A percentile compares a stretch with the other conserved stretches of the same genome.
These are phyloP conservation scores for Cercophora samala DNA, from an alignment of 495 filamentous ascomycete genomes.

Conservation along the genomic window DNA sequence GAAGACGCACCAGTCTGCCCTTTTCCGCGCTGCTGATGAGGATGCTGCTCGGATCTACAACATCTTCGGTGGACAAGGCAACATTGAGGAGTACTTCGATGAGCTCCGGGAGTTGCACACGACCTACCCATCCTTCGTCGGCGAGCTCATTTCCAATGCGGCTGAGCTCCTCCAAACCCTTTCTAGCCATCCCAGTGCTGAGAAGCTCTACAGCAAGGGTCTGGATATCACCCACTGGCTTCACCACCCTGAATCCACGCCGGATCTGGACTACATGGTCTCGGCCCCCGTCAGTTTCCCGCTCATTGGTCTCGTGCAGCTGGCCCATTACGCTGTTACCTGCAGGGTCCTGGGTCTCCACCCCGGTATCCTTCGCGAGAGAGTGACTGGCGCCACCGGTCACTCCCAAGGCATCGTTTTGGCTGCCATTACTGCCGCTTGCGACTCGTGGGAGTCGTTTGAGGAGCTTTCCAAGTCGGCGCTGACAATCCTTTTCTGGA, in stretches of 20 bases:
- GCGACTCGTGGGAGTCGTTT: conserved; percentile 86
- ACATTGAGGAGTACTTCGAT: conserved; percentile 98
- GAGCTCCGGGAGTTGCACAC: conserved; percentile 87
- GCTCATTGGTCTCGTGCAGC: conserved; percentile 89
- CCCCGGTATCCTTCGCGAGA: conserved; percentile 79
- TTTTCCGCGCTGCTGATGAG: conserved; percentile 83
- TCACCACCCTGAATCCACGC: conserved; percentile 77
- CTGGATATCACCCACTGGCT: conserved; percentile 93
- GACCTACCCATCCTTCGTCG: conserved; percentile 86
- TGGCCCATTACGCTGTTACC: conserved; percentile 89
- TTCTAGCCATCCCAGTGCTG: conserved; percentile 80
- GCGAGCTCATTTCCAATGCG: conserved; percentile 72
- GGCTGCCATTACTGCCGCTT: conserved; percentile 85
- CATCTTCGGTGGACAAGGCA: conserved; percentile 97
- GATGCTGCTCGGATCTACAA: conserved; percentile 75
- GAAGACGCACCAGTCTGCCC: conserved; percentile 85
- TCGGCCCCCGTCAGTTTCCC: conserved; percentile 97
- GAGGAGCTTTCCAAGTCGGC: conserved; percentile 70
- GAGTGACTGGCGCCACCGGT: conserved; percentile 82
- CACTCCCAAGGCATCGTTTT: conserved; percentile 96
- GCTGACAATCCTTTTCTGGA: conserved; percentile 97
- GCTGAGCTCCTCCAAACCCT: conserved; percentile 79
- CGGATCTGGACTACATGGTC: conserved; percentile 91
- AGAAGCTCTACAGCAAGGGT: conserved; percentile 94
- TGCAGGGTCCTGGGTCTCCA: conserved; percentile 84